Evolutionary conservation across 148 eudicot species (phyloP), one percentile per base, ranked within the genome.

Genomic region (Rhododendron kiyosumense): DNA sequence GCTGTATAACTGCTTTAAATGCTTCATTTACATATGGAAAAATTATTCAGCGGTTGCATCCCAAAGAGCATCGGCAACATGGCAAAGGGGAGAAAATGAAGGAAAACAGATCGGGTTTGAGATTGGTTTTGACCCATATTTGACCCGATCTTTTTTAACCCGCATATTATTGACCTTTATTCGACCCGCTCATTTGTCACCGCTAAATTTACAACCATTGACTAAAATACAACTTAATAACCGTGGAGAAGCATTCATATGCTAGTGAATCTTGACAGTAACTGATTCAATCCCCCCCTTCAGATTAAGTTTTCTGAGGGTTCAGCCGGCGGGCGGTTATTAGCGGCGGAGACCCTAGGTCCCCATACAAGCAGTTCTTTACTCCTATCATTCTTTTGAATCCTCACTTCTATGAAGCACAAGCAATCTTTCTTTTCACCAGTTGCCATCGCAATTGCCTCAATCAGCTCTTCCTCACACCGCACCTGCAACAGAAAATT

Each of bases 341-440:
- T 94, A 28, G 98, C 95, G 59, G 98, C 98, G 61, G 95, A 92
- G 54, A 95, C 96, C 82, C 98, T 90, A 0, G 96, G 93, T 0
- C 96, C 98, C 94, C 95, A 94, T 79, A 92, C 98, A 45, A 95
- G 95, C 81, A 95, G 88, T 85, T 95, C 98, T 94, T 93, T 94
- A 92, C 98, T 95, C 0, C 94, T 95, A 57, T 95, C 98, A 71
- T 95, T 95, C 69, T 92, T 95, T 90, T 95, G 96, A 46, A 88
- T 88, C 14, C 93, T 89, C 63, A 94, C 95, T 84, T 95, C 98
- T 32, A 95, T 93, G 91, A 94, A 93, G 88, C 98, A 95, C n/a
- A 94, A 69, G 83, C 92, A 85, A 71, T 94, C 98, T 79, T 90
- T 88, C 90, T 92, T 91, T 5, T 84, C 86, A 22, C 94, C 96